These are phyloP conservation scores for Malassezia equina DNA, from an alignment of 1,284 basidiomycete genomes.

Conservation along the genomic window DNA sequence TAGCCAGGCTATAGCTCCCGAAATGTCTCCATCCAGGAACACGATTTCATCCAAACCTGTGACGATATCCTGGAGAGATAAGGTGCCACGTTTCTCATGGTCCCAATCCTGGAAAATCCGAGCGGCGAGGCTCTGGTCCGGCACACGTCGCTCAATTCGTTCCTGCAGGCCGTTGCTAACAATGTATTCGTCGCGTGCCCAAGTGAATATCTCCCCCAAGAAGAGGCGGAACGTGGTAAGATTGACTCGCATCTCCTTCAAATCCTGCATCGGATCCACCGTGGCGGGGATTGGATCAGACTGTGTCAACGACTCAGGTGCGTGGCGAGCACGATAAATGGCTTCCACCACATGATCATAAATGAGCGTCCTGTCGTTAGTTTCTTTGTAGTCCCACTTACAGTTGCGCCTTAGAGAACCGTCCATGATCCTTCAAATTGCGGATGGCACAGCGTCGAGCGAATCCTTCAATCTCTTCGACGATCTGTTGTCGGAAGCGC, in stretches of 20 bases:
- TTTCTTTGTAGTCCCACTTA: slow-evolving; percentile 63
- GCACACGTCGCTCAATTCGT: slow-evolving; percentile 41
- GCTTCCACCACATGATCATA: slow-evolving; percentile 47
- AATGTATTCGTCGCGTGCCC: slow-evolving; percentile 90
- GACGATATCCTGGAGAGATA: slow-evolving; percentile 65
- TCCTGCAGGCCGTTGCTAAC: slow-evolving; percentile 53
- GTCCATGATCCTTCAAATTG: slow-evolving; percentile 70
- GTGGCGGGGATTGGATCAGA: not conserved
- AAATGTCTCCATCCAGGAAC: slow-evolving; percentile 64
- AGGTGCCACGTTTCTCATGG: slow-evolving; percentile 31
- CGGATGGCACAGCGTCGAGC: slow-evolving; percentile 87
- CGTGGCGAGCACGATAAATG: slow-evolving; percentile 43
- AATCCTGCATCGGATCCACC: slow-evolving; percentile 36
- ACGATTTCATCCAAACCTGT: slow-evolving; percentile 80
- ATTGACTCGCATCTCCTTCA: slow-evolving; percentile 67
- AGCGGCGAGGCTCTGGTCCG: slow-evolving; percentile 35
- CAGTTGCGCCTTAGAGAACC: slow-evolving; percentile 80
- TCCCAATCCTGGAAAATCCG: slow-evolving; percentile 42
- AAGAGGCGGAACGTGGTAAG: slow-evolving; percentile 78
- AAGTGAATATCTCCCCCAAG: slow-evolving; percentile 82
- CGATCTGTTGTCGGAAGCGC: slow-evolving; percentile 77
- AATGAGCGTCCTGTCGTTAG: slow-evolving; percentile 24
- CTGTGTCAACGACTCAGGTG: slow-evolving; percentile 20
- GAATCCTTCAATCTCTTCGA: slow-evolving; percentile 87
- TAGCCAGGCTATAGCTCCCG: slow-evolving; percentile 98